Evolutionary conservation across 805 yeast genomes (phyloP), one percentile per base, ranked within the genome.

Genomic region (Saturnispora bothae): DNA sequence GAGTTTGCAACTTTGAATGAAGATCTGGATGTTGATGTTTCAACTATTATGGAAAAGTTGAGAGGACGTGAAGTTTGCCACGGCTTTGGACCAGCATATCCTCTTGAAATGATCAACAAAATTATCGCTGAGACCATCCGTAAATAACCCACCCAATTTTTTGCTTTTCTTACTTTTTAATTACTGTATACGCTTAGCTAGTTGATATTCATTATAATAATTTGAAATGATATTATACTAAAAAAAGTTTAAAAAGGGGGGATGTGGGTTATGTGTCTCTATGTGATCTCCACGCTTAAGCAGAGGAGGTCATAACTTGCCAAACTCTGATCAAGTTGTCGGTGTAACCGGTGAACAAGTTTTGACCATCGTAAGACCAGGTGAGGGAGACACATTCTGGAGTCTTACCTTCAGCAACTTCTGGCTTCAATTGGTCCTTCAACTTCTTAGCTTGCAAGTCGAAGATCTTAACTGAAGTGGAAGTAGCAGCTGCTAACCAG

Each of bases 321-420:
- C 98, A 92, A 71, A 92, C 99, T 76, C 99, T 89, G 78, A 92
- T 89, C 66, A 83, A 78, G 78, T 84, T 84, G 73, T 92, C 99
- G 63, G 96, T 88, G 96, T 92, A 92, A 78, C 99, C 99, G 60
- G 97, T 95, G 68, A 85, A 92, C 71, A 92, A 78, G 82, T 82
- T 85, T 78, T 89, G 97, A 68, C 98, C 98, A 61, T 92, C 98
- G 69, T 95, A 89, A 60, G 97, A 88, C 99, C 99, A 92, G 68
- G 96, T 85, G 66, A 92, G 78, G 54, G 97, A 89, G 66, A 92
- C 74, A 67, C 94, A 89, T 70, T 85, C 95, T 65, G 98, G 97
- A 72, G 85, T 95, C 78, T 84, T 84, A 57, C 94, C 88, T 71
- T 81, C 79, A 61, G 92, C 83, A 64, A 85, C 84, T 74, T 92